Evolutionary conservation across 345 rosid species (phyloP).

Genomic region (Trapa bicornis): DNA sequence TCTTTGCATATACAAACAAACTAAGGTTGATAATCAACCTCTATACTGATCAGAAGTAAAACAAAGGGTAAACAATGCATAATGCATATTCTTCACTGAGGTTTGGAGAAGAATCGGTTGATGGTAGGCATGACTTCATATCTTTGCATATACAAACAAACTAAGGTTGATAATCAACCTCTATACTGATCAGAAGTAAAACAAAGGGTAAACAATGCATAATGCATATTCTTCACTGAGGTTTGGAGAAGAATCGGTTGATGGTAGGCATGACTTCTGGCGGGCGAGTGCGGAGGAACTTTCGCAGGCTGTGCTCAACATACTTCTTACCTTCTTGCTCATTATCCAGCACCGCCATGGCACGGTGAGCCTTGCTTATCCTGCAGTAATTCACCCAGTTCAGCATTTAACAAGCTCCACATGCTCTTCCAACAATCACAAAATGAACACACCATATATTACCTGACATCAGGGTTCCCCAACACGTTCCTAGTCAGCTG

Average conservation of each 20-base stretch:
- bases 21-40: background rate
- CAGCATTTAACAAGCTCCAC: no score
- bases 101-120: constrained; percentile 55
- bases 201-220: no score
- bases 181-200: background rate
- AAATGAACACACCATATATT: background rate
- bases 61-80: no score
- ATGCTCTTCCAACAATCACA: no score
- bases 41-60: background rate
- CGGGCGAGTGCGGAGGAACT: constrained; percentile 49
- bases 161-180: background rate
- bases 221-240: background rate
- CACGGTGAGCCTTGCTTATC: constrained; percentile 36
- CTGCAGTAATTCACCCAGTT: constrained; percentile 14
- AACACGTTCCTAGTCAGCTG: constrained; percentile 54
- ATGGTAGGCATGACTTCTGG: constrained; percentile 72
- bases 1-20: background rate
- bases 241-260: constrained; percentile 55
- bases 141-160: background rate
- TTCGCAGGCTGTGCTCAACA: constrained; percentile 52
- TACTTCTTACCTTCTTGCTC: constrained; percentile 56
- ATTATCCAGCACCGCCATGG: constrained; percentile 46
- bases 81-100: background rate
- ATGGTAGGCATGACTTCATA: constrained; percentile 69
- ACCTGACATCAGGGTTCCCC: constrained; percentile 68